Evolutionary conservation across 441 rosid species (phyloP), one percentile per base, ranked within the genome.

Genomic region (Pelargonium cotyledonis): DNA sequence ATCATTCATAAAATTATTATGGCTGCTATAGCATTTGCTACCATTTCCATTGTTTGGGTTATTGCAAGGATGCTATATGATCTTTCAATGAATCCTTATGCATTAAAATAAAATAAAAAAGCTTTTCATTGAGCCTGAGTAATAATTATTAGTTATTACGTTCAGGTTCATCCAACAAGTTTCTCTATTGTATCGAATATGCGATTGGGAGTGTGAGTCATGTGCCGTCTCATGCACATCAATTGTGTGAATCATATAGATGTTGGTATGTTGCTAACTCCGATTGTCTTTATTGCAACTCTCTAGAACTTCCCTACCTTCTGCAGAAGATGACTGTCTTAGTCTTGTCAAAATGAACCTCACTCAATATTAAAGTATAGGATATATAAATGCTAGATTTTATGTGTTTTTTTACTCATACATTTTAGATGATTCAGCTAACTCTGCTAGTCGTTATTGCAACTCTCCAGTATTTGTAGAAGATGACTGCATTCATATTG

Each of bases 31-130:
- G 31, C 31, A 26, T 9, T 53, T 53, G 2, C 60, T 53, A 53
- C 60, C 2, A 53, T 16, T 53, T 53, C 18, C 16, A 15, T 53
- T 53, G 19, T 41, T 41, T 41, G 2, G 5, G 18, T 53, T 53
- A 4, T 47, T 53, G 23, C 23, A n/a, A 53, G 60, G 60, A 53
- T 53, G 60, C 60, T n/a, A 53, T 53, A n/a, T 15, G 60, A 53
- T 53, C 60, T 15, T 53, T 53, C 19, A 53, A 8, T 53, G n/a
- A 53, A 53, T 53, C 19, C 60, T 53, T 53, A n/a, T 5, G 57
- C 57, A 49, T 49, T 49, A 16, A 21, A 21, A 21, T 21, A 21
- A 21, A 21, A 21, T 21, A 49, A 49, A n/a, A 49, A 12, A 49
- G 6, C n/a, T 49, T 12, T n/a, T 49, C 57, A 49, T 49, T 49